Conservation (phyloP, 306 rosid genomes). For the Cicer chorassanicum region DNA sequence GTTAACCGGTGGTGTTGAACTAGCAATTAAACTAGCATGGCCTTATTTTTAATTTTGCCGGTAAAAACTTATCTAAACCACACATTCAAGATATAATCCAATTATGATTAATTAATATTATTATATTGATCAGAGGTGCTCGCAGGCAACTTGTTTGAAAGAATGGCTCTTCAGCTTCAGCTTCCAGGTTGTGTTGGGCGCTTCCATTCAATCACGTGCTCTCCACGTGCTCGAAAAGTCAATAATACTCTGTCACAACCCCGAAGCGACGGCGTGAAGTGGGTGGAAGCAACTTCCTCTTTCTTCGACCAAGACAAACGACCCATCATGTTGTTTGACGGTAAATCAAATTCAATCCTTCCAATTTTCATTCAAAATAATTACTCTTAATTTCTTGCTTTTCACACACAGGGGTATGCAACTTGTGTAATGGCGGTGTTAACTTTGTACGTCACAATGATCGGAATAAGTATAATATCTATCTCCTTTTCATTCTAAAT, state of each 20-base stretch:
- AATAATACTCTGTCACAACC: conserved; percentile 61
- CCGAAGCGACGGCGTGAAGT: conserved; percentile 47
- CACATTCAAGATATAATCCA: no score
- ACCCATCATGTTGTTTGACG: conserved; percentile 94
- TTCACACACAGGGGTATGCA: conserved; percentile 75
- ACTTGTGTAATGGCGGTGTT: conserved; percentile 94
- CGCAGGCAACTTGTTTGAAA: neutral
- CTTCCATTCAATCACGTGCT: conserved; percentile 32
- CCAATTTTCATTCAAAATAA: neutral
- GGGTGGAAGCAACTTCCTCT: conserved; percentile 76
- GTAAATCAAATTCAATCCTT: conserved; percentile 41
- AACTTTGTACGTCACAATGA: conserved; percentile 85
- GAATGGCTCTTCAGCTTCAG: conserved; percentile 63
- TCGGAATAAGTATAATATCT: conserved; percentile 58
- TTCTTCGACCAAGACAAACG: conserved; percentile 78
- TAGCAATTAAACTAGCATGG: no score
- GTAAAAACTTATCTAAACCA: no score
- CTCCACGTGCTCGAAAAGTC: conserved; percentile 46
- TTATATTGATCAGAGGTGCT: no score
- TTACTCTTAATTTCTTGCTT: neutral
- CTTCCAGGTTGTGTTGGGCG: conserved; percentile 47
- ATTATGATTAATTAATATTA: no score
- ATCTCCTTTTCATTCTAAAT: conserved; percentile 22
- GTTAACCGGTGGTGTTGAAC: no score
- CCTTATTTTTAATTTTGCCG: no score